Percentiles rank a stretch among this genome's conserved stretches.
Evolutionary conservation across 345 rosid genomes (phyloP).

Genomic region (Murraya paniculata): DNA sequence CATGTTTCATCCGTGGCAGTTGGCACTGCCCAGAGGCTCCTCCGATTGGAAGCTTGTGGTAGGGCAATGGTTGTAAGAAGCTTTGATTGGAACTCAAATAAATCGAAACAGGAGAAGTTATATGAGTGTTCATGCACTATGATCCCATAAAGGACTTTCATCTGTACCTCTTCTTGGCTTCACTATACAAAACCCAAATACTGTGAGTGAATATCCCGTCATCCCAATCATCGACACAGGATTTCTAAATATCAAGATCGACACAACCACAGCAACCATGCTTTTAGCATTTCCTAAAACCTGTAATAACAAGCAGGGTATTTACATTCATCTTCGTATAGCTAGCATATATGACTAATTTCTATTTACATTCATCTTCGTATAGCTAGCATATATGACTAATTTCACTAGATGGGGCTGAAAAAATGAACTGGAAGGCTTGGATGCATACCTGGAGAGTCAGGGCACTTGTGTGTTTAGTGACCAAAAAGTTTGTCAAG

Average conservation of each 20-base stretch:
- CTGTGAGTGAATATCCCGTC: conserved; percentile 58
- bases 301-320: conserved; percentile 20
- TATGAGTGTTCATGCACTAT: background rate
- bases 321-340: no score
- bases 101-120: background rate
- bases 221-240: conserved; percentile 56
- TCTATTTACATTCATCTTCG: no score
- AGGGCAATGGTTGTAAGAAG: background rate
- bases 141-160: conserved; percentile 13
- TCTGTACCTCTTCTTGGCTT: conserved; percentile 51
- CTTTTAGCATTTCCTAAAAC: conserved; percentile 70
- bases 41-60: background rate
- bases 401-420: no score
- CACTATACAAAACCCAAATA: conserved; percentile 47
- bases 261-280: conserved; percentile 57
- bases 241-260: conserved; percentile 52
- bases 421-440: background rate
- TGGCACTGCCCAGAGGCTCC: background rate
- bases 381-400: no score
- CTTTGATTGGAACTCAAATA: background rate
- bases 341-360: no score
- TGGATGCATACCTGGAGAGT: conserved; percentile 46
- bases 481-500: conserved; percentile 61
- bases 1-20: background rate
- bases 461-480: conserved; percentile 53